phyloP scores from a whole-genome alignment of 495 filamentous ascomycete genomes.

The Bathelium albidoporum region DNA sequence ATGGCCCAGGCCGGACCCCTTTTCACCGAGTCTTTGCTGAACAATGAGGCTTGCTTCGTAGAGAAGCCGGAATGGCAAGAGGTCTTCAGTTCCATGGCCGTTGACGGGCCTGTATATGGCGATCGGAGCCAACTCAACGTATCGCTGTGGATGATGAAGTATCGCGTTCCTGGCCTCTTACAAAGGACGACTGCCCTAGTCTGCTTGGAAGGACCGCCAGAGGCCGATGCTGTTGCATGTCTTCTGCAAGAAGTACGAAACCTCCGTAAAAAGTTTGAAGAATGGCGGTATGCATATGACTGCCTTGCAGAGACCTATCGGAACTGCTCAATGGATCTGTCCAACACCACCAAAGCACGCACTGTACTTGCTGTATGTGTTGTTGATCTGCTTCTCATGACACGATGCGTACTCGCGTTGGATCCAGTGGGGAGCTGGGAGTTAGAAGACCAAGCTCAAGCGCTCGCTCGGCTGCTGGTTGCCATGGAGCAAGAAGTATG shows the following conservation, averaged over 20 bases:
- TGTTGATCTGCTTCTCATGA: not conserved
- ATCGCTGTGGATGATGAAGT: slow-evolving; percentile 9
- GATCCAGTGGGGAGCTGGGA: not conserved
- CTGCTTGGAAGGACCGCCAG: not conserved
- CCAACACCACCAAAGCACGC: slow-evolving; percentile 11
- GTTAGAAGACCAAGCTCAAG: slow-evolving; percentile 17
- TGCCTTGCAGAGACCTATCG: not conserved
- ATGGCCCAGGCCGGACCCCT: slow-evolving; percentile 22
- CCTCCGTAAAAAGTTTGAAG: slow-evolving; percentile 11
- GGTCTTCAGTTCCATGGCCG: slow-evolving; percentile 12
- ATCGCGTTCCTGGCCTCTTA: slow-evolving; percentile 13
- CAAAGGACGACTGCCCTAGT: slow-evolving; percentile 6
- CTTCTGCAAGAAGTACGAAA: slow-evolving; percentile 10
- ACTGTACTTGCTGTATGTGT: slow-evolving; percentile 14
- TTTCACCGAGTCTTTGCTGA: slow-evolving; percentile 16
- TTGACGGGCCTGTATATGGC: slow-evolving; percentile 2
- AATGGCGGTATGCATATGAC: slow-evolving; percentile 4
- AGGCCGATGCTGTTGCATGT: not conserved
- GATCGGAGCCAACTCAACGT: slow-evolving; percentile 12
- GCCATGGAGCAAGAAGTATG: not conserved
- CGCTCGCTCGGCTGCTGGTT: slow-evolving; percentile 14
- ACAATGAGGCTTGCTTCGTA: slow-evolving; percentile 16
- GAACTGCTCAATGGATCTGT: not conserved
- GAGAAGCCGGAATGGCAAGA: slow-evolving; percentile 14
- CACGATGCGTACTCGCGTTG: not conserved